Base-by-base conservation (phyloP, 805 yeast genomes). In the Candida endomychidarum region DNA sequence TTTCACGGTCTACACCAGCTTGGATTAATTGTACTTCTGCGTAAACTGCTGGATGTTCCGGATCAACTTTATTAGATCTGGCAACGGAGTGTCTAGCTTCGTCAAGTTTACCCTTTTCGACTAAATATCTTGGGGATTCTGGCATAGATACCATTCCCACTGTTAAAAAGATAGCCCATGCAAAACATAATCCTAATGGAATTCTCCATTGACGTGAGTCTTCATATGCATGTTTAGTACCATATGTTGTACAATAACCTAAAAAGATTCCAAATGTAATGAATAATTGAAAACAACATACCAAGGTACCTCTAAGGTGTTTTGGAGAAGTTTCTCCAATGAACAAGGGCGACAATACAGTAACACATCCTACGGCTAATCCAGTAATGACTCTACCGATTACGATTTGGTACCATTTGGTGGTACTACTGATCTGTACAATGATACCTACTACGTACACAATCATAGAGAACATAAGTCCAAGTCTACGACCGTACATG, bases 261-360 rank as follows among this genome's bases (percentile, higher is more conserved):
- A 81, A 60, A 57, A 82, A 78, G 50, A 82, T 82, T 67, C 88
- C 89, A 35, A 77, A 63, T 29, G 88, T 81, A 48, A 81, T 76
- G 75, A 75, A 78, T 58, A 83, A 68, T 63, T 83, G 89, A 70
- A 75, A 83, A 51, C 79, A 75, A 28, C 83, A 77, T 38, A 83
- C 87, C 43, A 82, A 70, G 27, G 85, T 70, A 60, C 88, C 88
- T 76, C 89, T 77, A 31, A 82, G 63, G 40, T 74, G 76, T 51
- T 80, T 81, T 54, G 90, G 90, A 42, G 88, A 65, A 43, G 81
- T 71, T 60, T 83, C 90, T 28, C 83, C 73, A 52, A 82, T 80
- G 60, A 81, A 75, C 63, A 77, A 64, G 25, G 81, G 91, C 2
- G 81, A 78, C 28, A 81, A 68, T 50, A 83, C 84, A 0, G 89